Conservation (phyloP, 1,139 yeast species). For the Nadsonia starkeyi-henricii region DNA sequence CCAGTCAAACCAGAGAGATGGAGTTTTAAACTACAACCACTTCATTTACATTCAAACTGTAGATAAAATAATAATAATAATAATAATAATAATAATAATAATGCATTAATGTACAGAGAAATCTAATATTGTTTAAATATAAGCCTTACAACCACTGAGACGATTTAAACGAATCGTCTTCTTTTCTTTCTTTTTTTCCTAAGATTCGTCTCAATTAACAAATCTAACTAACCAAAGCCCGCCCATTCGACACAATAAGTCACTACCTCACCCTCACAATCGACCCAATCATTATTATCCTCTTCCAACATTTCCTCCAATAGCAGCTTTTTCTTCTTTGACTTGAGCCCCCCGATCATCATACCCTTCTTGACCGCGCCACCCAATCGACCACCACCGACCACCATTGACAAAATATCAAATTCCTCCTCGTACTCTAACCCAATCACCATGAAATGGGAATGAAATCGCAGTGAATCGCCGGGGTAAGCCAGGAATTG, state of each 20-base stretch:
- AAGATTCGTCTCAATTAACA: too few species aligned
- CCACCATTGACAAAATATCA: conserved; percentile 36
- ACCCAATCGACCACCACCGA: conserved; percentile 79
- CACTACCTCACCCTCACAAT: conserved; percentile 13
- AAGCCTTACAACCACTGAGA: too few species aligned
- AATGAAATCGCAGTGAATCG: conserved; percentile 81
- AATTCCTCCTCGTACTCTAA: conserved; percentile 38
- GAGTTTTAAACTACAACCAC: too few species aligned
- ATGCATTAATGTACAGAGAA: too few species aligned
- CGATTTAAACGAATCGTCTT: too few species aligned
- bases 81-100: too few species aligned
- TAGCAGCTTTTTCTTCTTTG: too few species aligned
- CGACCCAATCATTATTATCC: conserved; percentile 11
- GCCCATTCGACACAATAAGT: conserved; percentile 29
- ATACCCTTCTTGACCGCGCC: conserved; percentile 85
- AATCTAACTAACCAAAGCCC: conserved; percentile 23
- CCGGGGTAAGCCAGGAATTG: conserved; percentile 86
- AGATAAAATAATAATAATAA: too few species aligned
- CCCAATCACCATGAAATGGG: conserved; percentile 63
- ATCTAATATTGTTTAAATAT: too few species aligned
- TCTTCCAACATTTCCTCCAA: conserved; percentile 9
- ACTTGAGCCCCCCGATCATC: conserved; percentile 37
- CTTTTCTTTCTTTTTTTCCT: too few species aligned
- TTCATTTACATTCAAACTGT: too few species aligned
- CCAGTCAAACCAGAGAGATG: too few species aligned